Percentiles rank a stretch among this genome's conserved stretches.
Evolutionary conservation across 2,329 filamentous ascomycete genomes (phyloP).

Genomic region (Macrophomina phaseolina): DNA sequence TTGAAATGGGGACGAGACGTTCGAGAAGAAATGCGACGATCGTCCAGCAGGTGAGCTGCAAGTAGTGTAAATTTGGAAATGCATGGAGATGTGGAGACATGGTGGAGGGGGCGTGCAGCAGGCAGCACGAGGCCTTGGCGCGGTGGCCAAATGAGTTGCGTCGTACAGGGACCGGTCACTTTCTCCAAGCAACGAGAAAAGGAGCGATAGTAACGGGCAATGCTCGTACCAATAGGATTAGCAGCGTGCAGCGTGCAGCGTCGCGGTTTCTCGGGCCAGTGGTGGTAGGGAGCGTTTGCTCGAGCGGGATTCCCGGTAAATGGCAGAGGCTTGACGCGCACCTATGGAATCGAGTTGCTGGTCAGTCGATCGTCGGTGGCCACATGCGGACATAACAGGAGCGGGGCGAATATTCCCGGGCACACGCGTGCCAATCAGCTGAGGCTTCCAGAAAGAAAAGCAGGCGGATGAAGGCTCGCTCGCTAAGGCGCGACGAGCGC

Average conservation of each 20-base stretch:
- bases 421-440: slow-evolving; percentile 2
- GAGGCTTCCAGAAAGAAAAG: slow-evolving; percentile 21
- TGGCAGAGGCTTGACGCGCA: background rate
- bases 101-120: slow-evolving; percentile 15
- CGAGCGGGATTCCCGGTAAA: background rate
- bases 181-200: slow-evolving; percentile 1
- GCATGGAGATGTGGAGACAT: slow-evolving; percentile 23
- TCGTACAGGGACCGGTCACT: slow-evolving; percentile 7
- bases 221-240: background rate
- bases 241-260: background rate
- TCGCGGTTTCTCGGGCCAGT: background rate
- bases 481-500: slow-evolving; percentile 10
- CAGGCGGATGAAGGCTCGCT: background rate
- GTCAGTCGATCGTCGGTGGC: background rate
- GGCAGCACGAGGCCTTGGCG: slow-evolving; percentile 7
- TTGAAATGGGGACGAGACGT: slow-evolving; percentile 8
- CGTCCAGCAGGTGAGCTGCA: slow-evolving; percentile 3
- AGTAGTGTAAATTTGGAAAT: slow-evolving; percentile 17
- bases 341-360: background rate
- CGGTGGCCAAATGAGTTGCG: slow-evolving; percentile 1
- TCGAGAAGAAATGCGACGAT: slow-evolving; percentile 10
- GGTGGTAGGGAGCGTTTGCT: slow-evolving; percentile 15
- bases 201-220: slow-evolving; percentile 4
- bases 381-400: slow-evolving; percentile 10
- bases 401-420: background rate